Conservation (phyloP, 257 asterid genomes). For the Gentiana dahurica region DNA sequence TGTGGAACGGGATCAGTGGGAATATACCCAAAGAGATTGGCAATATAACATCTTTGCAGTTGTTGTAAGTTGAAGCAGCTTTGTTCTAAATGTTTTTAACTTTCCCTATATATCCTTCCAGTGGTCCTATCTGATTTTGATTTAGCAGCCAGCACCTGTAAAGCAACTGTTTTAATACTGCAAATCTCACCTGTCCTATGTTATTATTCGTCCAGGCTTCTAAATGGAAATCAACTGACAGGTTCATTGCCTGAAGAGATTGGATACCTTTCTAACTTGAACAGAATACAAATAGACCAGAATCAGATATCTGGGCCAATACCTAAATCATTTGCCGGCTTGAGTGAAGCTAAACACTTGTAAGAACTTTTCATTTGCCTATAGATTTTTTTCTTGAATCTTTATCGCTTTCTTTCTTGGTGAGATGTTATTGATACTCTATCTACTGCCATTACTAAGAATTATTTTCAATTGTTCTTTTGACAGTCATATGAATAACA, state of each 20-base stretch:
- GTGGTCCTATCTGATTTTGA: constrained; percentile 3
- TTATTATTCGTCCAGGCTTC: constrained; percentile 49
- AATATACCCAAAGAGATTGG: constrained; percentile 93
- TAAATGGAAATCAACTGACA: constrained; percentile 82
- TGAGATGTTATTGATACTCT: too few relatives aligned
- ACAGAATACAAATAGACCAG: constrained; percentile 93
- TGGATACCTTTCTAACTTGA: constrained; percentile 65
- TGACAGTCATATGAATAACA: constrained; percentile 97
- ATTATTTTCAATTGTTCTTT: constrained; percentile 9
- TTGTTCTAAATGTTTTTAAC: constrained; percentile 7
- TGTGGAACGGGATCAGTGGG: constrained; percentile 89
- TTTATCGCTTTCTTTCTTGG: too few relatives aligned
- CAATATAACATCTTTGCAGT: constrained; percentile 44
- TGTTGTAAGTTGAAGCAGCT: constrained; percentile 54
- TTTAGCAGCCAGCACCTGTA: not conserved
- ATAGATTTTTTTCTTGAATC: constrained; percentile 5
- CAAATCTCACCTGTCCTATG: not conserved
- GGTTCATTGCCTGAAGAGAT: constrained; percentile 93
- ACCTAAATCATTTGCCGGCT: constrained; percentile 71
- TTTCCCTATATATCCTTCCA: not conserved
- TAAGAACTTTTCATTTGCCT: constrained; percentile 21
- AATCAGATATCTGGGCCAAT: constrained; percentile 77
- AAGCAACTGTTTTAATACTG: too few relatives aligned
- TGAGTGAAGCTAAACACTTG: constrained; percentile 63
- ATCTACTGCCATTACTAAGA: constrained; percentile 1